Evolutionary conservation across 176 grass and related monocot species (phyloP), one percentile per base, ranked within the genome.

Genomic region (sorghum (Sorghum bicolor)): DNA sequence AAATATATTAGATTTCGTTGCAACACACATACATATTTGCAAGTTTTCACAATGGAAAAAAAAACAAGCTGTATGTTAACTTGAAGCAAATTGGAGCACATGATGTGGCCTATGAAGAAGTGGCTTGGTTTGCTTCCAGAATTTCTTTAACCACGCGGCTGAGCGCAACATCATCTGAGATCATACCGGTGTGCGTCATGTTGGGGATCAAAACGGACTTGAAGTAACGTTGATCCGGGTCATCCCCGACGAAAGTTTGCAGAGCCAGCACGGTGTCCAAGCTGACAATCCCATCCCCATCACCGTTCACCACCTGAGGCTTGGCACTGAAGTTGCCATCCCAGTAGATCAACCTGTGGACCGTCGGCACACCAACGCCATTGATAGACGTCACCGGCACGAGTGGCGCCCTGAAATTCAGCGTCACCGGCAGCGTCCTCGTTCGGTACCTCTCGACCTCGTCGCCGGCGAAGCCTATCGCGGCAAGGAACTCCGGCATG

Each of bases 361-460:
- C 1, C 11, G 69, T 83, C 2, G 55, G 69, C 80, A 74, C 38
- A 2, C 55, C 69, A 7, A 63, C 4, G 1, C 80, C 69, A 1
- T 83, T 62, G 3, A 83, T 33, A 4, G 4, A 20, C 10, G 81
- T 83, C 70, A 48, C 17, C 11, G 81, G 70, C 19, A 74, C 81
- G 1, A 43, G 0, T 2, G 81, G 81, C 0, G 28, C 81, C 25
- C 39, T 3, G 1, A 83, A 25, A 2, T 0, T 16, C 10, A 74
- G 28, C 0, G 7, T 64, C 70, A 64, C 12, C 28, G 81, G 81
- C 20, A 65, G 28, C 40, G 7, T 29, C 58, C 57, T 74, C 2
- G 22, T 20, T 0, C 13, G 5, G 57, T 75, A 83, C 1, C 30
- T 70, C 12, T 1, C 13, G 0, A 65, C 14, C 10, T 82, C 80